Percentiles rank a stretch among this genome's conserved stretches.
Conservation (phyloP, 2,329 filamentous ascomycete species). For the Claviceps sp. region DNA sequence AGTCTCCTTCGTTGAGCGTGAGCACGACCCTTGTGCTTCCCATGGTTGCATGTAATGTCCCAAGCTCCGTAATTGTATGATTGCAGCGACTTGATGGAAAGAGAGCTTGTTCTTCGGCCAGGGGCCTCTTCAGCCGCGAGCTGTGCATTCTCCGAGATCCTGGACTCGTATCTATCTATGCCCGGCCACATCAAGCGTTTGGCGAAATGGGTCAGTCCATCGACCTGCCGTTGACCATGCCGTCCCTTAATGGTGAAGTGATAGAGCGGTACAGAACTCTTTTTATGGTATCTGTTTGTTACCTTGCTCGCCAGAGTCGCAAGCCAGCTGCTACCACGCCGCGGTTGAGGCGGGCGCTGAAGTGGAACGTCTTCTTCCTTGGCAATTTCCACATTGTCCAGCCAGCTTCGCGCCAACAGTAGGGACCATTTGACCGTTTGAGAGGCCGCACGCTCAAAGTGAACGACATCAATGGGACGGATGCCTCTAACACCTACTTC, state of each 20-base stretch:
- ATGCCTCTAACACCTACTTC: slow-evolving; percentile 39
- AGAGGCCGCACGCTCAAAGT: slow-evolving; percentile 49
- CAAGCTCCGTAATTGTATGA: slow-evolving; percentile 35
- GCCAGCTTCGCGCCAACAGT: slow-evolving; percentile 49
- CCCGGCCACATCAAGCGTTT: slow-evolving; percentile 49
- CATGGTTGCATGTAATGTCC: slow-evolving; percentile 21
- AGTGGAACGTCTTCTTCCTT: slow-evolving; percentile 22
- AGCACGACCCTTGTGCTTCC: slow-evolving; percentile 16
- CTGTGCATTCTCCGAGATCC: slow-evolving; percentile 34
- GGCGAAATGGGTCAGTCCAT: slow-evolving; percentile 51
- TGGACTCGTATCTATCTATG: slow-evolving; percentile 36
- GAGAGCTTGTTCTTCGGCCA: slow-evolving; percentile 22
- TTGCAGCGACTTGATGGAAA: slow-evolving; percentile 21
- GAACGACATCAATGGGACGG: slow-evolving; percentile 41
- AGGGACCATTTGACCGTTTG: slow-evolving; percentile 54
- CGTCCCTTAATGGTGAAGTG: slow-evolving; percentile 40
- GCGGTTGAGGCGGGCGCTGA: slow-evolving; percentile 6
- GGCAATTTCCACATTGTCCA: slow-evolving; percentile 52
- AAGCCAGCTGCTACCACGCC: slow-evolving; percentile 33
- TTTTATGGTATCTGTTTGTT: slow-evolving; percentile 27
- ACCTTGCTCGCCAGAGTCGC: slow-evolving; percentile 43
- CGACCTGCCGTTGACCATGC: slow-evolving; percentile 44
- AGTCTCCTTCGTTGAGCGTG: slow-evolving; percentile 38
- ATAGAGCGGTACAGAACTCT: slow-evolving; percentile 18
- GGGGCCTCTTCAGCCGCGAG: slow-evolving; percentile 22